phyloP scores from a whole-genome alignment of 768 basidiomycete genomes.

The Amanita rimosa region DNA sequence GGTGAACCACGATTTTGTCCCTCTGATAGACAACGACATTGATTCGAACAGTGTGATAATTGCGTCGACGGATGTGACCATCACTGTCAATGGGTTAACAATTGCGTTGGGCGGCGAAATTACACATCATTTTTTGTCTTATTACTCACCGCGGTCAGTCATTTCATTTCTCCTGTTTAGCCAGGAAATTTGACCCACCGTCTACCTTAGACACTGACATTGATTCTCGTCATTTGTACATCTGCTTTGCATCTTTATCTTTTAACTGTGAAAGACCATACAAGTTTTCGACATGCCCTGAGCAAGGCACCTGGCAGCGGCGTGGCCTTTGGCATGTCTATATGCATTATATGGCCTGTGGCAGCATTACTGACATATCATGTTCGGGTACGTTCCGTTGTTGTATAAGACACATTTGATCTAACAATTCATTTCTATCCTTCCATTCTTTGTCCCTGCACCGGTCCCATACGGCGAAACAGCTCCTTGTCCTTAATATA shows the following conservation, averaged over 20 bases:
- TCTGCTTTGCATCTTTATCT: constrained; percentile 74
- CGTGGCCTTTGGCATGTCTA: constrained; percentile 62
- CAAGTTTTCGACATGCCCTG: constrained; percentile 35
- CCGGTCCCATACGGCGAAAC: constrained; percentile 4
- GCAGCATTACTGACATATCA: constrained; percentile 74
- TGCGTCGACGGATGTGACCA: constrained; percentile 95
- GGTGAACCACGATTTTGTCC: constrained; percentile 31
- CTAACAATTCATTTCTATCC: neutral
- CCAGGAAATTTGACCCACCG: constrained; percentile 1
- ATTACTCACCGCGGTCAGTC: constrained; percentile 63
- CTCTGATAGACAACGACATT: constrained; percentile 1
- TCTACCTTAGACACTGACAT: constrained; percentile 49
- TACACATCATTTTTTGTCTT: constrained; percentile 90
- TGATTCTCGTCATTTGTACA: constrained; percentile 70
- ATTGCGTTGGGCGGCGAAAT: constrained; percentile 90
- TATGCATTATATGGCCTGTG: constrained; percentile 76
- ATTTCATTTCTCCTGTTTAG: constrained; percentile 4
- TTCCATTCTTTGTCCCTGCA: neutral
- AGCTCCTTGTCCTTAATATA: constrained; percentile 77
- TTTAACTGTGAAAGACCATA: constrained; percentile 38
- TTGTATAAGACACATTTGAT: neutral
- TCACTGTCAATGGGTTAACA: constrained; percentile 89
- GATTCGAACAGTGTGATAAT: constrained; percentile 69
- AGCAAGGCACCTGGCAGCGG: constrained; percentile 64
- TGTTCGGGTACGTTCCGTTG: constrained; percentile 51